These are phyloP conservation scores for Leccinum pachyderme DNA, from an alignment of 1,284 basidiomycete genomes.

Conservation along the genomic window DNA sequence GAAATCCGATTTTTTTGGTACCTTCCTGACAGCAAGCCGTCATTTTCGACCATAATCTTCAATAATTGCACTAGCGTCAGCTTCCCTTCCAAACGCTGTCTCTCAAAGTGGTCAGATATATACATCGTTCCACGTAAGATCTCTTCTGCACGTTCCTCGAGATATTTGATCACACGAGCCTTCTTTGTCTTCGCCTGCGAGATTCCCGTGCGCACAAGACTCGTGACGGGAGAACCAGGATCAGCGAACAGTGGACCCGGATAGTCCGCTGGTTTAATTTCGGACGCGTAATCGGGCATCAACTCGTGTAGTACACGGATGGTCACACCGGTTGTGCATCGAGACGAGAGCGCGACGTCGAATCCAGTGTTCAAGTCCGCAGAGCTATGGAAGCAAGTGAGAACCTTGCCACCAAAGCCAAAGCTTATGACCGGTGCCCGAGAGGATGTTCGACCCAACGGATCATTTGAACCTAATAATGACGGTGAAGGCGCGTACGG, in stretches of 20 bases:
- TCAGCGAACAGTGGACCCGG: constrained; percentile 88
- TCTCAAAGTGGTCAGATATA: constrained; percentile 54
- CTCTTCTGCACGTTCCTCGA: constrained; percentile 74
- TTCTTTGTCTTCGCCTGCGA: constrained; percentile 82
- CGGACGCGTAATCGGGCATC: constrained; percentile 65
- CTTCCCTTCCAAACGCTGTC: constrained; percentile 71
- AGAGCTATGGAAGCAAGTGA: constrained; percentile 83
- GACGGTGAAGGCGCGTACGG: constrained; percentile 76
- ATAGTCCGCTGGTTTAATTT: constrained; percentile 57
- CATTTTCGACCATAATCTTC: constrained; percentile 80
- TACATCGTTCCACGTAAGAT: constrained; percentile 77
- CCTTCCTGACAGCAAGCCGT: constrained; percentile 83
- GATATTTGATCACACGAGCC: constrained; percentile 72
- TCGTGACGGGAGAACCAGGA: constrained; percentile 61
- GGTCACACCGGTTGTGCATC: constrained; percentile 67
- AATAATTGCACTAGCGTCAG: constrained; percentile 74
- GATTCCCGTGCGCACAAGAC: constrained; percentile 64
- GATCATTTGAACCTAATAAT: constrained; percentile 79
- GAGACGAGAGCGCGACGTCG: constrained; percentile 72
- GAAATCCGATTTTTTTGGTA: constrained; percentile 30
- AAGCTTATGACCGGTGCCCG: constrained; percentile 82
- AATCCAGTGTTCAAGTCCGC: constrained; percentile 68
- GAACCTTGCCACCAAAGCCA: constrained; percentile 85
- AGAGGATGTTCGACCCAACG: constrained; percentile 70
- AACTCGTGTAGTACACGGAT: constrained; percentile 68